phyloP scores from a whole-genome alignment of 257 asterid species.

The Solanum ossicruentum region DNA sequence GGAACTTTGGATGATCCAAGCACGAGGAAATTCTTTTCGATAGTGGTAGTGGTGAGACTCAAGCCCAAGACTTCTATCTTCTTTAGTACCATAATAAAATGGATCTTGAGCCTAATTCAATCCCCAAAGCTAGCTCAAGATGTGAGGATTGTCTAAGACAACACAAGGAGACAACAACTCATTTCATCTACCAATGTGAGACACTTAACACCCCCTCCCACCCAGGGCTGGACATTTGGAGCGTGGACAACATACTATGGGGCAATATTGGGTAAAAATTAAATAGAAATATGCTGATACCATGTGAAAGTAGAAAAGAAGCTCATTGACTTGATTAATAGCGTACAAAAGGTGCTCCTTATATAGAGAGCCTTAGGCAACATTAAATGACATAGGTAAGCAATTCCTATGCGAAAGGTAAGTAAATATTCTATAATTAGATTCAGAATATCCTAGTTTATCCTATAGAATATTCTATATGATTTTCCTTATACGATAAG shows the following conservation, averaged over 20 bases:
- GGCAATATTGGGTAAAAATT: not conserved
- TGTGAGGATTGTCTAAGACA: not conserved
- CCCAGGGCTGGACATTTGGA: not conserved
- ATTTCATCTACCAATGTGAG: not conserved
- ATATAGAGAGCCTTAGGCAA: not conserved
- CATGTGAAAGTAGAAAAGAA: not conserved
- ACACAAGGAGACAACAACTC: not conserved
- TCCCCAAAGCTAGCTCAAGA: not conserved
- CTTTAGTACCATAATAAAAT: not conserved
- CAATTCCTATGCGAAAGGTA: not conserved
- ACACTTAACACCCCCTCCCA: not conserved
- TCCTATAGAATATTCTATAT: not conserved
- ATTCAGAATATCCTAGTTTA: not conserved
- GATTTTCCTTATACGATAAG: not conserved
- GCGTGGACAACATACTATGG: not conserved
- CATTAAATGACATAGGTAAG: not conserved
- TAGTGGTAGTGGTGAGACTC: not conserved
- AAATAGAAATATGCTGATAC: not conserved
- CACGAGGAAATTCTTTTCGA: not conserved
- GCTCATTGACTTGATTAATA: not conserved
- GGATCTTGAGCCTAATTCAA: not conserved
- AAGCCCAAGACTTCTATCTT: not conserved
- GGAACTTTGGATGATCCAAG: not conserved
- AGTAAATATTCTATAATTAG: not conserved
- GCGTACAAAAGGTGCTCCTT: not conserved